A percentile compares a stretch with the other conserved stretches of the same genome.
Evolutionary conservation across 2,329 filamentous ascomycete species (phyloP).

Genomic region (Microcera coccophila): DNA sequence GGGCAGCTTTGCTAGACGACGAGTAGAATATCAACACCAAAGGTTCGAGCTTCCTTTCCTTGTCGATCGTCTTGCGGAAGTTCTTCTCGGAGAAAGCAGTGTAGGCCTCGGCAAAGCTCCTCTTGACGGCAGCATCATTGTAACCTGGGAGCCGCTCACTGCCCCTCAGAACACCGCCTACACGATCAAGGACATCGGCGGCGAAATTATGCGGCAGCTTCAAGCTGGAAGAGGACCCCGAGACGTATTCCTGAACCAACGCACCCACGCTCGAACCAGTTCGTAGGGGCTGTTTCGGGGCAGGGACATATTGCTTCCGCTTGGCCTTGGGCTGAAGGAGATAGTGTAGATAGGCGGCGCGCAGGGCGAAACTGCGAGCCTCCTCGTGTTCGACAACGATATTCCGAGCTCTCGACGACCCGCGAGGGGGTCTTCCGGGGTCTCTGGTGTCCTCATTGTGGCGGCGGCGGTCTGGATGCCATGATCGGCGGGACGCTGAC

Average conservation of each 20-base stretch:
- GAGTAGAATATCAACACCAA: constrained; percentile 95
- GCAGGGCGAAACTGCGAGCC: constrained; percentile 86
- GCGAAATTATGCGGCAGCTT: constrained; percentile 58
- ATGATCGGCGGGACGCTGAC: constrained; percentile 47
- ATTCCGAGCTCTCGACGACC: constrained; percentile 44
- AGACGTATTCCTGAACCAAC: constrained; percentile 79
- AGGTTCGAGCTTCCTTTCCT: constrained; percentile 88
- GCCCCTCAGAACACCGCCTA: constrained; percentile 76
- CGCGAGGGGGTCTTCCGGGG: constrained; percentile 28
- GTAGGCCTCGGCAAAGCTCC: constrained; percentile 91
- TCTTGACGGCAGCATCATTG: constrained; percentile 84
- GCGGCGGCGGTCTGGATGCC: constrained; percentile 44
- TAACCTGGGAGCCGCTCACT: constrained; percentile 83
- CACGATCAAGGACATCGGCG: constrained; percentile 59
- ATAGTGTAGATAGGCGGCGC: constrained; percentile 87
- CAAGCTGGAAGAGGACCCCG: constrained; percentile 45
- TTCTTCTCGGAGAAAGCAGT: constrained; percentile 85
- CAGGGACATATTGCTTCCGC: constrained; percentile 78
- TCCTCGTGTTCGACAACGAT: constrained; percentile 64
- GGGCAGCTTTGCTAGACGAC: constrained; percentile 78
- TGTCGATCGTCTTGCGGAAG: constrained; percentile 88
- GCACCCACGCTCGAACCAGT: constrained; percentile 74
- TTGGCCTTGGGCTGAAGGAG: constrained; percentile 87
- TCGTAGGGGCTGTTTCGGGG: constrained; percentile 57
- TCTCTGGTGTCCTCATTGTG: constrained; percentile 38